phyloP scores from a whole-genome alignment of 345 rosid genomes.

The Dipteronia dyeriana region DNA sequence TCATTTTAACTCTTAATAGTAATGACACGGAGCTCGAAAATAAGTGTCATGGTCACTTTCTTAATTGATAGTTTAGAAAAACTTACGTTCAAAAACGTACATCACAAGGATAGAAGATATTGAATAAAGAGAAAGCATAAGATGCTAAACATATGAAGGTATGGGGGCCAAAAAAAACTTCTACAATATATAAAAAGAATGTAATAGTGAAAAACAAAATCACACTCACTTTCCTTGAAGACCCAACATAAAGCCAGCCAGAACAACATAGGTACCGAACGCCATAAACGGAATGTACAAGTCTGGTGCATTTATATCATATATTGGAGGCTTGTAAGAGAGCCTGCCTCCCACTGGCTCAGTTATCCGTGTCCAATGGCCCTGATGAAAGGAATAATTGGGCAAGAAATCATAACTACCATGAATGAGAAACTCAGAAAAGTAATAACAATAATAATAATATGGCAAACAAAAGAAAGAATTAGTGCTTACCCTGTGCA shows the following conservation, averaged over 20 bases:
- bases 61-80: neutral
- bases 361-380: constrained; percentile 92
- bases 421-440: neutral
- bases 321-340: constrained; percentile 91
- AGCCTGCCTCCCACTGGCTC: constrained; percentile 98
- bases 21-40: neutral
- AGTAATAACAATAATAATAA: neutral
- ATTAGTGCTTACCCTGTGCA: constrained; percentile 71
- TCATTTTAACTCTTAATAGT: neutral
- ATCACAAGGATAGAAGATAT: neutral
- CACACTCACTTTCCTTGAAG: constrained; percentile 81
- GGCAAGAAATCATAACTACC: neutral
- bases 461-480: neutral
- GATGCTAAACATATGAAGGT: neutral
- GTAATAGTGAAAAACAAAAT: neutral
- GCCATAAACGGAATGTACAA: constrained; percentile 97
- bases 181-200: constrained; percentile 3
- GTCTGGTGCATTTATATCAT: constrained; percentile 93
- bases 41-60: neutral
- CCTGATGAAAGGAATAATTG: constrained; percentile 44
- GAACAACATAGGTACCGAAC: constrained; percentile 81
- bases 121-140: neutral
- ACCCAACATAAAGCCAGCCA: constrained; percentile 84
- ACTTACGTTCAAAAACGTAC: neutral
- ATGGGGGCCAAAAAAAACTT: neutral